phyloP scores from a whole-genome alignment of 352 stramenopile species.

The Pythium periplocum region DNA sequence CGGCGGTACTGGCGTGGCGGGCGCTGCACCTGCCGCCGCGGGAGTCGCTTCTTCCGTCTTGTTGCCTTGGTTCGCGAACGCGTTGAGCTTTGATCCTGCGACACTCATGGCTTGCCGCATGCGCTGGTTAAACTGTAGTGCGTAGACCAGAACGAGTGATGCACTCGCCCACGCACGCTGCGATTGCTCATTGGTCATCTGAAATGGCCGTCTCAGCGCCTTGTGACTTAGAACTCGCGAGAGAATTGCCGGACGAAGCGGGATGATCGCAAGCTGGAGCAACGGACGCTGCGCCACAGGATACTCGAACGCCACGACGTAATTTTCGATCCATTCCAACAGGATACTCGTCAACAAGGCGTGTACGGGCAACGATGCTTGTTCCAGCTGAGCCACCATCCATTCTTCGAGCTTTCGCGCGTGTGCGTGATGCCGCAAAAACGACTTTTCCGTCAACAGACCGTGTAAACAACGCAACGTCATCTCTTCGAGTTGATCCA shows the following conservation, averaged over 20 bases:
- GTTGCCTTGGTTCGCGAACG: slow-evolving; percentile 18
- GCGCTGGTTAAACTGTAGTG: slow-evolving; percentile 64
- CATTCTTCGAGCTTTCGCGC: slow-evolving; percentile 46
- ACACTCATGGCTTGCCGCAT: slow-evolving; percentile 48
- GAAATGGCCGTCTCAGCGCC: slow-evolving; percentile 1
- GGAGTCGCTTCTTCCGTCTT: slow-evolving; percentile 7
- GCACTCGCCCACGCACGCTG: slow-evolving; percentile 35
- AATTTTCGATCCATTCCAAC: slow-evolving; percentile 73
- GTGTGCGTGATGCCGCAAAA: slow-evolving; percentile 49
- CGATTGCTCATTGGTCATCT: slow-evolving; percentile 12
- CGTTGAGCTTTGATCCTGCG: slow-evolving; percentile 46
- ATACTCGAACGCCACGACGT: slow-evolving; percentile 72
- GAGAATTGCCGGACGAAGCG: slow-evolving; percentile 23
- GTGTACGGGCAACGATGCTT: slow-evolving; percentile 42
- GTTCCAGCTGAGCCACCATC: slow-evolving; percentile 35
- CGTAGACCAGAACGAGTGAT: slow-evolving; percentile 45
- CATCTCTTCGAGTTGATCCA: slow-evolving; percentile 40
- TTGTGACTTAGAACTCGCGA: slow-evolving; percentile 2
- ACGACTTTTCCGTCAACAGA: slow-evolving; percentile 60
- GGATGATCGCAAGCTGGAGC: slow-evolving; percentile 59
- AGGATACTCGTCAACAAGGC: slow-evolving; percentile 47
- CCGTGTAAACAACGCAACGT: slow-evolving; percentile 45
- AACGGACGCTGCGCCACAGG: slow-evolving; percentile 45
- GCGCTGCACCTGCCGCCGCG: neutral
- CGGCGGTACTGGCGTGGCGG: slow-evolving; percentile 2